A percentile compares a stretch with the other conserved stretches of the same genome.
Conservation (phyloP, 257 asterid species). For the Eucommia ulmoides region DNA sequence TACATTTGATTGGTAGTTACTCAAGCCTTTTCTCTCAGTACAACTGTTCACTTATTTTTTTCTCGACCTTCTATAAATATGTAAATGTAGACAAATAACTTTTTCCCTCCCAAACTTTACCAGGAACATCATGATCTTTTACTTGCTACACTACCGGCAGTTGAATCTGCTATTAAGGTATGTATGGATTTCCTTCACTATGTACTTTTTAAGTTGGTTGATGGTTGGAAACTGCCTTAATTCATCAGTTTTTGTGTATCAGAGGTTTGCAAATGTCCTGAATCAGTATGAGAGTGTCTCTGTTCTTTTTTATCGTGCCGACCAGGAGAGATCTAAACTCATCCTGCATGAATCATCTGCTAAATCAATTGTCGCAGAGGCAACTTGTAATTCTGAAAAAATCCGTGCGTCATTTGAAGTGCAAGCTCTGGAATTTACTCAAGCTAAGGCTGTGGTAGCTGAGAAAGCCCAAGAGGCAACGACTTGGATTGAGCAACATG, state of each 20-base stretch:
- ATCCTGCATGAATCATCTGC: conserved; percentile 71
- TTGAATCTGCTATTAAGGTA: conserved; percentile 87
- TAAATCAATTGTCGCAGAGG: conserved; percentile 66
- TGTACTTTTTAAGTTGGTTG: conserved; percentile 14
- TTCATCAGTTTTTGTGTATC: conserved; percentile 24
- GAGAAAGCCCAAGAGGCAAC: conserved; percentile 87
- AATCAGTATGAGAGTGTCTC: conserved; percentile 75
- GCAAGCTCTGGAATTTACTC: conserved; percentile 71
- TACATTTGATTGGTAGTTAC: too few relatives aligned
- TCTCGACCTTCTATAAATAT: neutral
- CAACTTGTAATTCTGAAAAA: conserved; percentile 59
- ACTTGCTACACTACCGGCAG: conserved; percentile 67
- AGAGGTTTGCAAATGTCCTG: conserved; percentile 60
- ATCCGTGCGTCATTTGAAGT: conserved; percentile 53
- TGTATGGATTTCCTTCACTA: too few relatives aligned
- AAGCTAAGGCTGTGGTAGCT: conserved; percentile 58
- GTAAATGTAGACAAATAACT: neutral
- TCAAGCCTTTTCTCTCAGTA: too few relatives aligned
- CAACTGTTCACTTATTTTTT: neutral
- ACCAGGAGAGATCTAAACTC: conserved; percentile 71
- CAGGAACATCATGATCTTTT: conserved; percentile 97
- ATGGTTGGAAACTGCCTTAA: conserved; percentile 12
- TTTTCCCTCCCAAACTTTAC: conserved; percentile 15
- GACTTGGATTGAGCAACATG: conserved; percentile 90
- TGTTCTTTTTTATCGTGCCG: conserved; percentile 59